phyloP scores from a whole-genome alignment of 2,329 filamentous ascomycete species.

The Dryadomyces quercivorus region DNA sequence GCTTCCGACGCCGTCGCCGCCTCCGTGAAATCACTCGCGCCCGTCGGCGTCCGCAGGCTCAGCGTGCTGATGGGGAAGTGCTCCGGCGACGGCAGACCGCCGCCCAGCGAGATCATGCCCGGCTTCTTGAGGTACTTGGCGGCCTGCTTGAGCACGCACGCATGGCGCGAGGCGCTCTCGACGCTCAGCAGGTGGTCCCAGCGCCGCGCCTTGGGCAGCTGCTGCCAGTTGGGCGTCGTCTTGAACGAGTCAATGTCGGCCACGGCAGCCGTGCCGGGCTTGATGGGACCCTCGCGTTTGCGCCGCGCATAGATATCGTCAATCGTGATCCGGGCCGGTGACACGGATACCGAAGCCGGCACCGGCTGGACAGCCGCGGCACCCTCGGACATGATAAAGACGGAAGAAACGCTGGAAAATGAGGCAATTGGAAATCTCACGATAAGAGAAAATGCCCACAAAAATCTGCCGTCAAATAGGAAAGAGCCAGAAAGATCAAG shows the following conservation, averaged over 20 bases:
- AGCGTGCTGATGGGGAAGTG: conserved; percentile 87
- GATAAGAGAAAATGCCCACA: too few relatives aligned
- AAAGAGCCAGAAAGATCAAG: too few relatives aligned
- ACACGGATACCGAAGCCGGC: not conserved
- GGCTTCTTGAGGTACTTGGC: conserved; percentile 69
- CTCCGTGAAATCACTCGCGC: conserved; percentile 56
- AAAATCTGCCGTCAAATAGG: too few relatives aligned
- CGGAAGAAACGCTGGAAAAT: not conserved
- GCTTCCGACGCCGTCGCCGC: conserved; percentile 39
- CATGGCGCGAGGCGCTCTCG: conserved; percentile 49
- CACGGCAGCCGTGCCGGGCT: conserved; percentile 64
- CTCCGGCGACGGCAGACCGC: conserved; percentile 76
- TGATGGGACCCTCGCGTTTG: conserved; percentile 56
- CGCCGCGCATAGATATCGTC: conserved; percentile 56
- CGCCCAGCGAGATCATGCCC: conserved; percentile 82
- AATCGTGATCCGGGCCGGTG: conserved; percentile 35
- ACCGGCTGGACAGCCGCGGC: not conserved
- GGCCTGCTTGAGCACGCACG: conserved; percentile 69
- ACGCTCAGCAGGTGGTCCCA: conserved; percentile 61
- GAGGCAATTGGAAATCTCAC: too few relatives aligned
- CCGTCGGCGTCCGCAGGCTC: conserved; percentile 57
- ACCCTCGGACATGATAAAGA: not conserved
- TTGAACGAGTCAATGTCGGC: conserved; percentile 79
- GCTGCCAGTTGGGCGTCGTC: conserved; percentile 31
- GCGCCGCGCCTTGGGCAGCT: conserved; percentile 65